Evolutionary conservation across 2,329 filamentous ascomycete species (phyloP).

Genomic region (Samsoniella hepiali): DNA sequence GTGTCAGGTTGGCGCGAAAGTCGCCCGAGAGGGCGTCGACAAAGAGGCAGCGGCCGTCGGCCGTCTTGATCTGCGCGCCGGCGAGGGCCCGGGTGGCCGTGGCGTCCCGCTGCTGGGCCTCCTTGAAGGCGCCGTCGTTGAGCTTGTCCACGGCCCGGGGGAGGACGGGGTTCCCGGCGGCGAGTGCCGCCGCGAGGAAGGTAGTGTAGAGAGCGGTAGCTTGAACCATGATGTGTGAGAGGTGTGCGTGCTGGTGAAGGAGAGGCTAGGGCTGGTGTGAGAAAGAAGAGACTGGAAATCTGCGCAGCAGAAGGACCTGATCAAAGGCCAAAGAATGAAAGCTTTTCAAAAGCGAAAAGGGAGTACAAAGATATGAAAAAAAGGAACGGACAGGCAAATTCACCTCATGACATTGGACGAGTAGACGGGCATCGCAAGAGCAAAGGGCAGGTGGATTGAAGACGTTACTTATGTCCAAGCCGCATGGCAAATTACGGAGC

Average conservation of each 20-base stretch:
- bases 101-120: slow-evolving; percentile 44
- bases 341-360: slow-evolving; percentile 18
- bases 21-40: slow-evolving; percentile 47
- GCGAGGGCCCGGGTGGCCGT: slow-evolving; percentile 44
- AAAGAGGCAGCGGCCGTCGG: slow-evolving; percentile 44
- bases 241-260: slow-evolving; percentile 12
- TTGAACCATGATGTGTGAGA: slow-evolving; percentile 24
- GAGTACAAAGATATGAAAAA: slow-evolving; percentile 18
- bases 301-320: slow-evolving; percentile 31
- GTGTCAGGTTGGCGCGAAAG: slow-evolving; percentile 46
- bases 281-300: slow-evolving; percentile 29
- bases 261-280: background rate
- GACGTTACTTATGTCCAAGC: slow-evolving; percentile 7
- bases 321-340: slow-evolving; percentile 19
- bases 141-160: slow-evolving; percentile 40
- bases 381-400: slow-evolving; percentile 12
- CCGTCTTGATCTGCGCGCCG: slow-evolving; percentile 43
- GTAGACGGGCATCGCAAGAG: slow-evolving; percentile 11
- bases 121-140: slow-evolving; percentile 36
- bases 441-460: background rate
- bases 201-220: background rate
- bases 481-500: background rate
- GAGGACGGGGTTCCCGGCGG: slow-evolving; percentile 27
- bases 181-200: slow-evolving; percentile 26
- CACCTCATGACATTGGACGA: slow-evolving; percentile 7